These are phyloP conservation scores for Puccinia polysora DNA, from an alignment of 1,284 basidiomycete genomes.

Conservation along the genomic window DNA sequence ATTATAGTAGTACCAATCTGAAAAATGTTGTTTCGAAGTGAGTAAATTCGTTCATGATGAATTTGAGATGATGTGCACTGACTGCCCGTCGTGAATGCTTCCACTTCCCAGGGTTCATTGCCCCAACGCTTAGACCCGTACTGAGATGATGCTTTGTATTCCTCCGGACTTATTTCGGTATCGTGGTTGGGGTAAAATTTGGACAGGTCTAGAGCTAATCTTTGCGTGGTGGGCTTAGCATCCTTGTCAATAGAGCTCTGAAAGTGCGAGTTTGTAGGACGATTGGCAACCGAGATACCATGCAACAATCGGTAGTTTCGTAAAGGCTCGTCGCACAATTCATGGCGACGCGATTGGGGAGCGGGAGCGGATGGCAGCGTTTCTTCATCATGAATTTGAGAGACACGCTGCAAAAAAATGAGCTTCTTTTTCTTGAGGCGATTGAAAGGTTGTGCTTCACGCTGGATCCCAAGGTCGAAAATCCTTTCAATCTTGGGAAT, in stretches of 20 bases:
- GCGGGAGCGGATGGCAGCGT: background rate
- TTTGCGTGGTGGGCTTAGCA: slow-evolving; percentile 13
- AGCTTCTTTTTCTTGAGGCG: slow-evolving; percentile 50
- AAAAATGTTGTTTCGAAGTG: background rate
- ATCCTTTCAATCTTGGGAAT: slow-evolving; percentile 20
- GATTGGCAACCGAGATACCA: background rate
- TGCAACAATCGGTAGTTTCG: background rate
- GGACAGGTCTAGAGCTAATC: slow-evolving; percentile 15
- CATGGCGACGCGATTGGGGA: background rate
- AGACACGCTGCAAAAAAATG: slow-evolving; percentile 3
- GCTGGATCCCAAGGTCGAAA: slow-evolving; percentile 48
- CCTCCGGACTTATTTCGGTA: slow-evolving; percentile 35
- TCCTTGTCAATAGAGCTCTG: background rate
- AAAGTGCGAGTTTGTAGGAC: background rate
- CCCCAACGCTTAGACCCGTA: slow-evolving; percentile 6
- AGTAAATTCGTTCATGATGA: background rate
- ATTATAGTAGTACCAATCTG: slow-evolving; percentile 39
- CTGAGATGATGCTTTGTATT: slow-evolving; percentile 20
- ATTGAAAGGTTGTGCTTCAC: slow-evolving; percentile 50
- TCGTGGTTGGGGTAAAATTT: slow-evolving; percentile 27
- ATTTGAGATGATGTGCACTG: background rate
- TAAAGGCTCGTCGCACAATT: slow-evolving; percentile 25
- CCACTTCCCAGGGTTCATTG: slow-evolving; percentile 35
- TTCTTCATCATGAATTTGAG: background rate
- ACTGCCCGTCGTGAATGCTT: slow-evolving; percentile 33